These are phyloP conservation scores for Fusarium gaditjirri DNA, from an alignment of 2,329 filamentous ascomycete genomes.

Conservation along the genomic window DNA sequence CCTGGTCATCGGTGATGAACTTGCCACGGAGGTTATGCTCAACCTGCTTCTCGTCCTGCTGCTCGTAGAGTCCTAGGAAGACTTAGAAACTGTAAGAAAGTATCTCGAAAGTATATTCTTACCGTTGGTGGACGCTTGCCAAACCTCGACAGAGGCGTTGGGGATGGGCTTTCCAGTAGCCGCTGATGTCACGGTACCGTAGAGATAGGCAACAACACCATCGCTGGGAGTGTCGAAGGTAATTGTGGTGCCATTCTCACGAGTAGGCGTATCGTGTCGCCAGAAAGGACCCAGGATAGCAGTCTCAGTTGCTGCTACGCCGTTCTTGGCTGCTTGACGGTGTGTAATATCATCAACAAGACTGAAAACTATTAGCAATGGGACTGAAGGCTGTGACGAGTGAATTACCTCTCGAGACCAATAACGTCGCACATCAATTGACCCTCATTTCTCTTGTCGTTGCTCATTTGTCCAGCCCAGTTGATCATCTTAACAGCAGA, in stretches of 20 bases:
- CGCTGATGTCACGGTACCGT: constrained; percentile 68
- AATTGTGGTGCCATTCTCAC: constrained; percentile 76
- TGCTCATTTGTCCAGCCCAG: constrained; percentile 75
- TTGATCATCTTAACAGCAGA: constrained; percentile 69
- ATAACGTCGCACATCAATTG: constrained; percentile 79
- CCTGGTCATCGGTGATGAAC: constrained; percentile 73
- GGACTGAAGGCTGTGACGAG: accelerated
- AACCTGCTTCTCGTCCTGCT: constrained; percentile 76
- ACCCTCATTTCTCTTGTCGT: constrained; percentile 76
- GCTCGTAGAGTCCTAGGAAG: constrained; percentile 66
- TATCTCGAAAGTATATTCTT: constrained; percentile 12
- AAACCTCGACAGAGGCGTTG: constrained; percentile 77
- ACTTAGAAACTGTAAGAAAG: neutral
- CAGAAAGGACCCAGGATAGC: constrained; percentile 90
- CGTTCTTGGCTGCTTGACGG: constrained; percentile 59
- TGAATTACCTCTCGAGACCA: constrained; percentile 71
- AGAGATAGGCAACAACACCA: constrained; percentile 68
- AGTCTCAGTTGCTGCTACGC: constrained; percentile 71
- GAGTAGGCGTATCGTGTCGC: constrained; percentile 75
- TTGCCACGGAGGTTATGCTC: constrained; percentile 80
- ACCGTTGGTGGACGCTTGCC: constrained; percentile 82
- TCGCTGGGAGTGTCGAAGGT: constrained; percentile 61
- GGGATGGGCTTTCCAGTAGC: constrained; percentile 71
- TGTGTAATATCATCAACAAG: constrained; percentile 86
- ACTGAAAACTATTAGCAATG: constrained; percentile 39